Conservation (phyloP, 768 basidiomycete species). For the Suillus discolor region DNA sequence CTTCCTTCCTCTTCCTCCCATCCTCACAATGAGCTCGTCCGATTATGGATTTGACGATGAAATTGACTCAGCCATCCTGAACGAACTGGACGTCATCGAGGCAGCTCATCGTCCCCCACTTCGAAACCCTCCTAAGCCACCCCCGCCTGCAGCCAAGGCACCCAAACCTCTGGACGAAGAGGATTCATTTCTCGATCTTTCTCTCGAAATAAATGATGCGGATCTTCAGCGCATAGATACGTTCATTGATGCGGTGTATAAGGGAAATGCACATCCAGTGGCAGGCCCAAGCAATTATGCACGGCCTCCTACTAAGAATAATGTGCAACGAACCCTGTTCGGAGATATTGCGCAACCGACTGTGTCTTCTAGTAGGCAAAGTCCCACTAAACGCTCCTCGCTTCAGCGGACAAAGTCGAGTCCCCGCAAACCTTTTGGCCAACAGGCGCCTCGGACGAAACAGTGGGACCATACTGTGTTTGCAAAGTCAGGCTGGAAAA, state of each 20-base stretch:
- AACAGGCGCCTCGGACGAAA: constrained; percentile 69
- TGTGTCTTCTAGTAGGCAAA: constrained; percentile 33
- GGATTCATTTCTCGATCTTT: constrained; percentile 52
- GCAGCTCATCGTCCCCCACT: constrained; percentile 45
- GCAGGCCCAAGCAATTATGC: constrained; percentile 37
- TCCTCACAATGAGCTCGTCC: constrained; percentile 59
- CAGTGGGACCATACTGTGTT: constrained; percentile 91
- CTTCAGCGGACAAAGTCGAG: constrained; percentile 47
- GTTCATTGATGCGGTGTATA: constrained; percentile 51
- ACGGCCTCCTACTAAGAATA: constrained; percentile 36
- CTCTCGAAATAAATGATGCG: constrained; percentile 58
- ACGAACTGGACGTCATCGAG: constrained; percentile 73
- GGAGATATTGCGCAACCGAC: constrained; percentile 53
- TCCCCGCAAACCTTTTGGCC: constrained; percentile 46
- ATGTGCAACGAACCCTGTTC: constrained; percentile 65
- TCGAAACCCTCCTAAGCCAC: constrained; percentile 19
- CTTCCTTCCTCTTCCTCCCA: constrained; percentile 1
- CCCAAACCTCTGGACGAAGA: constrained; percentile 32
- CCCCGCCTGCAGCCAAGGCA: constrained; percentile 7
- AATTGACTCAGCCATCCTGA: constrained; percentile 57
- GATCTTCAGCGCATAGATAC: constrained; percentile 58
- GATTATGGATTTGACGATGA: constrained; percentile 77
- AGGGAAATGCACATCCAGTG: constrained; percentile 40
- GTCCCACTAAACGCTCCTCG: constrained; percentile 33
- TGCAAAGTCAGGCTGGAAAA: constrained; percentile 75